Percentiles rank a stretch among this genome's conserved stretches.
These are phyloP conservation scores for Pholiota microspora DNA, from an alignment of 768 basidiomycete species.

Conservation along the genomic window DNA sequence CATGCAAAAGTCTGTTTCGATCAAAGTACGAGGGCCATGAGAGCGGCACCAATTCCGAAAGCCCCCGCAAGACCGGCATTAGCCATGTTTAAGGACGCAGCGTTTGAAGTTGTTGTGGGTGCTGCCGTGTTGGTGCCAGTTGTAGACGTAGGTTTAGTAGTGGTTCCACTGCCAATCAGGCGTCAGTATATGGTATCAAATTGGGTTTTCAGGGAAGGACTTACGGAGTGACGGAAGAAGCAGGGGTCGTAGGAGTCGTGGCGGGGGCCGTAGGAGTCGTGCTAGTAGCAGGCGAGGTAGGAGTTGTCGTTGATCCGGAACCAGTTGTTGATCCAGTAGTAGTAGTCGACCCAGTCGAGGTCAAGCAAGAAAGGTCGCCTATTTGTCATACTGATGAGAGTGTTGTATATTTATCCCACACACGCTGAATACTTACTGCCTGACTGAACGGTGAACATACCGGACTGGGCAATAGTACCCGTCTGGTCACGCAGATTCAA, in stretches of 20 bases:
- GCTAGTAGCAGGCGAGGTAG: conserved; percentile 15
- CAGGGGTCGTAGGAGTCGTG: conserved; percentile 14
- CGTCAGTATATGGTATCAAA: no score
- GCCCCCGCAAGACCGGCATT: conserved; percentile 36
- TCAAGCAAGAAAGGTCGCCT: conserved; percentile 15
- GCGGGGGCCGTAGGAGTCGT: conserved; percentile 17
- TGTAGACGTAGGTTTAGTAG: no score
- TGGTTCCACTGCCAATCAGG: neutral
- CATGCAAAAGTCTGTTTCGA: neutral
- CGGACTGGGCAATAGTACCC: conserved; percentile 50
- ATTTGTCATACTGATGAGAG: neutral
- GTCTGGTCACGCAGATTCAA: conserved; percentile 59
- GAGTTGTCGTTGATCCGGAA: conserved; percentile 5
- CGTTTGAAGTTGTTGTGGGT: neutral
- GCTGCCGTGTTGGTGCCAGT: no score
- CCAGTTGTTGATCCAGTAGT: conserved; percentile 11
- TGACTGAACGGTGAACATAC: conserved; percentile 44
- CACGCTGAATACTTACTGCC: conserved; percentile 43
- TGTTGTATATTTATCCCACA: neutral
- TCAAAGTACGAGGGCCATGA: conserved; percentile 43
- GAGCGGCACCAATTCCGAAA: conserved; percentile 41
- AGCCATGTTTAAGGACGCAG: conserved; percentile 22
- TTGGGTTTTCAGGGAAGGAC: no score
- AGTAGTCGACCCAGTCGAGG: conserved; percentile 1
- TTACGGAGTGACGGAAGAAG: no score